Evolutionary conservation across 75 land plant species (phyloP).

Genomic region (Cunninghamia lanceolata): DNA sequence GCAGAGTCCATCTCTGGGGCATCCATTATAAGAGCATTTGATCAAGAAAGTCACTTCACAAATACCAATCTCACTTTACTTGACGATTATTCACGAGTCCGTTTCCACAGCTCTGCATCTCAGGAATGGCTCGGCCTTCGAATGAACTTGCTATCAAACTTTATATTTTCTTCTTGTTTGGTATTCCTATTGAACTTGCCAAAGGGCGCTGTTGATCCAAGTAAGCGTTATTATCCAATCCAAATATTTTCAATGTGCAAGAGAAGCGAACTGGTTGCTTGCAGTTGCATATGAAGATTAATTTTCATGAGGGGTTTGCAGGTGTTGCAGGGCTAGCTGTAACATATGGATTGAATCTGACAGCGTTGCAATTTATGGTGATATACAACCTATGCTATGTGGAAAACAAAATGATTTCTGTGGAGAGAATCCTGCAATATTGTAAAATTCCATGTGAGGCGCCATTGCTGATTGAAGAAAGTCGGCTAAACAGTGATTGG

Average conservation of each 20-base stretch:
- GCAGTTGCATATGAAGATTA: not conserved
- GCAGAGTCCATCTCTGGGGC: slow-evolving; percentile 70
- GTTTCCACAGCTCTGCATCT: slow-evolving; percentile 65
- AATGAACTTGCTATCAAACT: slow-evolving; percentile 59
- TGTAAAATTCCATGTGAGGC: slow-evolving; percentile 30
- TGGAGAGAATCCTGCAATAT: slow-evolving; percentile 38
- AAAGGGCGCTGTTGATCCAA: slow-evolving; percentile 55
- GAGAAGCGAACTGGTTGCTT: not conserved
- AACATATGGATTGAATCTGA: slow-evolving; percentile 35
- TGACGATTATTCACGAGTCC: slow-evolving; percentile 58
- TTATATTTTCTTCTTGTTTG: slow-evolving; percentile 65
- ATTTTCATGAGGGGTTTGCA: slow-evolving; percentile 1
- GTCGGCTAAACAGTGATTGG: slow-evolving; percentile 21
- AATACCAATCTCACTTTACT: slow-evolving; percentile 36
- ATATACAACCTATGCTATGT: slow-evolving; percentile 29
- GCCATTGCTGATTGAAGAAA: slow-evolving; percentile 22
- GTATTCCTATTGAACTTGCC: slow-evolving; percentile 60
- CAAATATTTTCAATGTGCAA: not conserved
- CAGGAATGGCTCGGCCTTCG: slow-evolving; percentile 85
- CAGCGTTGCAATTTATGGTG: slow-evolving; percentile 20
- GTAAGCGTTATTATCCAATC: slow-evolving; percentile 23
- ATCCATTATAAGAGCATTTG: slow-evolving; percentile 65
- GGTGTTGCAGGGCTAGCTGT: slow-evolving; percentile 38
- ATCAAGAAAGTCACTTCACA: slow-evolving; percentile 52
- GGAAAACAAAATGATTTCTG: slow-evolving; percentile 36